Evolutionary conservation across 495 filamentous ascomycete genomes (phyloP).

Genomic region (Annulohypoxylon stygium): DNA sequence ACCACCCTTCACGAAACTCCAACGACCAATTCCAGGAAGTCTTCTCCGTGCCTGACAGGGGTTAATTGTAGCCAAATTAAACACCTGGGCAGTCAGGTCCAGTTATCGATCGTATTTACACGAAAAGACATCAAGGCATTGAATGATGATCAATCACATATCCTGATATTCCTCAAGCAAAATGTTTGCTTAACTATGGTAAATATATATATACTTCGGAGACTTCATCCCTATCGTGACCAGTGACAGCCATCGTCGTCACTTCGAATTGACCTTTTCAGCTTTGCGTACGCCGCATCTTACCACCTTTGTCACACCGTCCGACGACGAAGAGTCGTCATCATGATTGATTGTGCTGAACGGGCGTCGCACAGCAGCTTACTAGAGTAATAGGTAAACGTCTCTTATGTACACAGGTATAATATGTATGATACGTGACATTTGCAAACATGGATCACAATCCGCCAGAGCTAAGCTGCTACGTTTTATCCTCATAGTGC

Average conservation of each 20-base stretch:
- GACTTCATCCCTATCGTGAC: slow-evolving; percentile 11
- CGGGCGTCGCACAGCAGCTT: slow-evolving; percentile 43
- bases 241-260: slow-evolving; percentile 4
- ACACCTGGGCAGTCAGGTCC: not conserved
- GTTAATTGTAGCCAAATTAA: not conserved
- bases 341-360: slow-evolving; percentile 36
- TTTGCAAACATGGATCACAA: slow-evolving; percentile 40
- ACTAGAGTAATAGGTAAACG: slow-evolving; percentile 30
- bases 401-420: not conserved
- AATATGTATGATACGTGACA: slow-evolving; percentile 43
- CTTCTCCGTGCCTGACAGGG: slow-evolving; percentile 30
- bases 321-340: slow-evolving; percentile 35
- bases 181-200: slow-evolving; percentile 25
- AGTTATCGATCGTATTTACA: not conserved
- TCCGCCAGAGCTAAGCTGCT: slow-evolving; percentile 25
- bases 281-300: slow-evolving; percentile 28
- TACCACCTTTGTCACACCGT: slow-evolving; percentile 17
- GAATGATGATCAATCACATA: not conserved
- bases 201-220: slow-evolving; percentile 15
- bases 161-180: not conserved
- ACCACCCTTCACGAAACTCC: slow-evolving; percentile 20
- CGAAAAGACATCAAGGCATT: not conserved
- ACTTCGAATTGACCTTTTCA: slow-evolving; percentile 10
- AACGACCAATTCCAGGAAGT: slow-evolving; percentile 30
- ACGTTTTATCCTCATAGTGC: slow-evolving; percentile 31